Base-by-base conservation (phyloP, 257 asterid species). In the Nicotiana tabacum region DNA sequence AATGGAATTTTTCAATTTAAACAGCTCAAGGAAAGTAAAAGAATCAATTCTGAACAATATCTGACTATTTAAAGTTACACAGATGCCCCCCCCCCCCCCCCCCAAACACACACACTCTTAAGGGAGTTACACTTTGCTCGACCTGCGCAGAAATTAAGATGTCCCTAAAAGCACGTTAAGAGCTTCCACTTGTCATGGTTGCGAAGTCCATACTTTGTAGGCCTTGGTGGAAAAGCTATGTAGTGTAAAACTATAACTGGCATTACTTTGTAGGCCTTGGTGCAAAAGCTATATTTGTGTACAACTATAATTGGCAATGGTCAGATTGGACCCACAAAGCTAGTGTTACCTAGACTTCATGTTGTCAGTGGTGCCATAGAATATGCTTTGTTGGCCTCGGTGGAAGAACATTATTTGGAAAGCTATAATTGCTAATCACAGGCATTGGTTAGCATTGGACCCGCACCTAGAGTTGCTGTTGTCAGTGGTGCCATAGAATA, bases 271-370 rank as follows among this genome's bases (percentile, higher is more conserved):
- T 10, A 69, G 57, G 56, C 33, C 56, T 21, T 11, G n/a, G 16
- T 21, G 60, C 35, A 70, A 70, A 3, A 70, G 33, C 35, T 69
- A 69, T 35, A 10, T 9, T 0, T 37, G 9, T 18, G 55, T 68
- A 12, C 37, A 68, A 68, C 30, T 68, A 37, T 37, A 35, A 9
- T 37, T 18, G 56, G 56, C 77, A 68, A 46, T 46, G 39, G 60
- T 46, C 48, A 24, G 79, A 21, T 48, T 74, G 79, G 80, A 74
- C 43, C 80, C 80, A 48, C 37, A 74, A 48, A 48, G 27, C 62
- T 43, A 46, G 57, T 39, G 21, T 70, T 21, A 21, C 35, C 60
- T 43, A 21, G 35, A 43, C 60, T 43, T 5, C 21, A 43, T 70
- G 5, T 39, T 70, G 58, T 43, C 58, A 21, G 62, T 74, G 62